Evolutionary conservation across 2,329 filamentous ascomycete species (phyloP).

Genomic region (Ophiosphaerella herpotricha): DNA sequence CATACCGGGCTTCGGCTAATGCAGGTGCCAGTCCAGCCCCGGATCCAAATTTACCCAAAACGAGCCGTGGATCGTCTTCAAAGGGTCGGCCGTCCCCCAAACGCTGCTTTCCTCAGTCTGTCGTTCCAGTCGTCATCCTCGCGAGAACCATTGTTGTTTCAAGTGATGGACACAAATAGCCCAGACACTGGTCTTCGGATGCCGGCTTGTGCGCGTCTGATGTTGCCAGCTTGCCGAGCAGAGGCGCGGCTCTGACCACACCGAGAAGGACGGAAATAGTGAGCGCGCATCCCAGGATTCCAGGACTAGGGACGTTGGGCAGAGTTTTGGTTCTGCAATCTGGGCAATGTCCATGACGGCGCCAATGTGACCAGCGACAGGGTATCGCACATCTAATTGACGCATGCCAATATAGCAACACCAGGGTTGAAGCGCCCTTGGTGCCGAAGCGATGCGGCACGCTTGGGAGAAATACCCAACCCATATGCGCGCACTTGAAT

Average conservation of each 20-base stretch:
- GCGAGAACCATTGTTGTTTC: conserved; percentile 19
- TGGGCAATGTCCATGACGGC: conserved; percentile 1
- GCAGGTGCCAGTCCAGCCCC: conserved; percentile 12
- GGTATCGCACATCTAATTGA: conserved; percentile 8
- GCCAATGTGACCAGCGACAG: conserved; percentile 5
- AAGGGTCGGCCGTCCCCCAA: not conserved
- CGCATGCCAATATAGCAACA: conserved; percentile 7
- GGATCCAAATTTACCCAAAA: conserved; percentile 28
- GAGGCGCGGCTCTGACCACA: conserved; percentile 4
- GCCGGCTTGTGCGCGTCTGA: conserved; percentile 7
- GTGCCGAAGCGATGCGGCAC: conserved; percentile 5
- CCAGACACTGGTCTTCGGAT: conserved; percentile 10
- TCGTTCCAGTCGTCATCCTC: conserved; percentile 3
- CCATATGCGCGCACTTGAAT: too few species aligned
- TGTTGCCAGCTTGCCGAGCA: not conserved
- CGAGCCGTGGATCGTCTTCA: conserved; percentile 5
- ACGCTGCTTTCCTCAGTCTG: conserved; percentile 2
- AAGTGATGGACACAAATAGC: conserved; percentile 10
- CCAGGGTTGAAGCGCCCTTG: not conserved
- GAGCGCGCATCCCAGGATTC: not conserved
- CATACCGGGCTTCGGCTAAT: conserved; percentile 24
- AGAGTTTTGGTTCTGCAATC: not conserved
- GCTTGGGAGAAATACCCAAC: too few species aligned
- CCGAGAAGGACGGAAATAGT: not conserved
- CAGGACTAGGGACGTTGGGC: not conserved